These are phyloP conservation scores for Narthecium ossifragum DNA, from an alignment of 106 monocot species.

Conservation along the genomic window DNA sequence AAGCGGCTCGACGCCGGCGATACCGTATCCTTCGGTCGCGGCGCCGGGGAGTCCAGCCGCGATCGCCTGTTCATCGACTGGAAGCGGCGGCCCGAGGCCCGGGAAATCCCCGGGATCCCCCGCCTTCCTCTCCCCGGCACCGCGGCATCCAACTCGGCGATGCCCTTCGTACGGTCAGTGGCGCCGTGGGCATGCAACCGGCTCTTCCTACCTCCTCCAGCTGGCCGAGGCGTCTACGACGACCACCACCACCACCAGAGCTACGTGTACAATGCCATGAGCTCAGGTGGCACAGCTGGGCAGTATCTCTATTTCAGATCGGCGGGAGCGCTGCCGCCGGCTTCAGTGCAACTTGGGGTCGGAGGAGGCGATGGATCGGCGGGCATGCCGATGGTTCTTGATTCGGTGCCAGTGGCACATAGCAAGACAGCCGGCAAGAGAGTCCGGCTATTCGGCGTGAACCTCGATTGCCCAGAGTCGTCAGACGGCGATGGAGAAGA, in stretches of 20 bases:
- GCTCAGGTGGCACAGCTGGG: constrained; percentile 2
- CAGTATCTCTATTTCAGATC: constrained; percentile 23
- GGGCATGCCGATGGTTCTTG: constrained; percentile 8
- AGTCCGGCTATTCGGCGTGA: constrained; percentile 7
- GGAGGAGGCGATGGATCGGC: neutral
- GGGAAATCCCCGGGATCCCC: constrained; percentile 9
- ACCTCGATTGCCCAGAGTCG: constrained; percentile 5
- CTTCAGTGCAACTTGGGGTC: neutral
- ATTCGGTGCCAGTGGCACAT: constrained; percentile 13
- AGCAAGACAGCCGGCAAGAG: constrained; percentile 1
- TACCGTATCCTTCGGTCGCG: constrained; percentile 77
- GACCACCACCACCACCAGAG: constrained; percentile 1
- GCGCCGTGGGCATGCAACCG: constrained; percentile 12
- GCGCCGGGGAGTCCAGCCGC: constrained; percentile 35
- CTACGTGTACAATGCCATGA: constrained; percentile 10
- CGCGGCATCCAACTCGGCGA: neutral
- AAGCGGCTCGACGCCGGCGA: constrained; percentile 88
- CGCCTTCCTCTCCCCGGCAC: constrained; percentile 6
- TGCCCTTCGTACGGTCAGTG: constrained; percentile 17
- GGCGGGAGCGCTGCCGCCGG: constrained; percentile 6
- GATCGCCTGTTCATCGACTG: constrained; percentile 78
- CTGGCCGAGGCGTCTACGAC: neutral
- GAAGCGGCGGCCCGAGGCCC: constrained; percentile 49
- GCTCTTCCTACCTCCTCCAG: constrained; percentile 10
- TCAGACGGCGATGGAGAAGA: neutral